Base-by-base conservation (phyloP, 768 basidiomycete genomes). In the Trametes cubensis region DNA sequence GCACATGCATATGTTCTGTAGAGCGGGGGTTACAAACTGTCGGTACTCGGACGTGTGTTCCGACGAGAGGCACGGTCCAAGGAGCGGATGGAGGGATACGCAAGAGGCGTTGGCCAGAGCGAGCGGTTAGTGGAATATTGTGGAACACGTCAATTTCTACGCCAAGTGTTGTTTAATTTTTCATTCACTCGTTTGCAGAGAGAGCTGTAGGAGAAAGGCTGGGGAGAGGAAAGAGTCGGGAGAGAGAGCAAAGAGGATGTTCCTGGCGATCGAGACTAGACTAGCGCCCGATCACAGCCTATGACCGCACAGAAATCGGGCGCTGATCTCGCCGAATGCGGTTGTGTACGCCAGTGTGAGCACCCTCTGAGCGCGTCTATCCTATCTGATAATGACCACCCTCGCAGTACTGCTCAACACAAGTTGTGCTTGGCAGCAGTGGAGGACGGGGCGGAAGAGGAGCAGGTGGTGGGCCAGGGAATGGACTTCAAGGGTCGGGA, bases 381-480 rank as follows among this genome's bases (percentile, higher is more conserved):
- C 55, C 45, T 57, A 57, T 57, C 55, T 14, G 55, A 57, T 57
- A 48, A 28, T 17, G 26, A 17, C 38, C n/a, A 21, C 11, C 21
- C 23, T 13, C n/a, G 38, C 38, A 41, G 11, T 4, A 8, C 45
- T 14, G 14, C 15, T 25, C 20, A 25, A 14, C 7, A 25, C 13
- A n/a, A 7, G 7, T 47, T 1, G 3, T 10, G 5, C 20, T 47
- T 20, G 20, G n/a, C 46, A 20, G 13, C 6, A 14, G 14, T 14
- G 13, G 39, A 41, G 3, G 5, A 30, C 40, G 30, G 40, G 11
- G 17, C 4, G 14, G 30, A 45, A 39, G 45, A 25, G 34, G 38
- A n/a, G 20, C 42, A 15, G 34, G n/a, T n/a, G n/a, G n/a, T n/a
- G n/a, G n/a, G n/a, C n/a, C 42, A 15, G 39, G 55, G 23, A 11